Evolutionary conservation across 176 grass and related monocot genomes (phyloP), one percentile per base, ranked within the genome.

Genomic region (Poa pratensis): DNA sequence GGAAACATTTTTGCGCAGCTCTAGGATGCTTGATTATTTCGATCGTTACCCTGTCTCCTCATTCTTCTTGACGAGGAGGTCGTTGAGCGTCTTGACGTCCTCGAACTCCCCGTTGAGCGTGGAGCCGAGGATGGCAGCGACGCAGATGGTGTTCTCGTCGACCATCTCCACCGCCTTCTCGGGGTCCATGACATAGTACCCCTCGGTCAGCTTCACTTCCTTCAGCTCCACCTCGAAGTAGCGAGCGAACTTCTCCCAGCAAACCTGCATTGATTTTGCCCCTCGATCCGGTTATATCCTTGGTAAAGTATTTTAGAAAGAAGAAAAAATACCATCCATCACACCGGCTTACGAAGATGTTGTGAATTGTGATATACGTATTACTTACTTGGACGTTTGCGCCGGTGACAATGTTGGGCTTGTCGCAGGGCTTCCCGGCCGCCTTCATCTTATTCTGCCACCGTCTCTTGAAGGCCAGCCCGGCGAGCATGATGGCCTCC

Each of bases 141-240:
- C 92, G 5, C 95, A 97, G 83, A 97, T 92, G 69, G 95, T 97
- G 92, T 97, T 94, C 84, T 94, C 95, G 80, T 97, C 95, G 10
- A 97, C 95, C 86, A 97, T 22, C 19, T 97, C 84, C 4, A 97
- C 94, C 9, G 94, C 90, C 86, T 94, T 97, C 15, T 35, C n/a
- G 0, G 94, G 94, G 86, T 92, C 92, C 92, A 94, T 92, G 19
- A 94, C 92, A 22, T 91, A 97, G 86, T 94, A 97, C 15, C 81
- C 94, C 0, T 94, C 94, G 0, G 76, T 77, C 86, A 97, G 80
- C 86, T 97, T 94, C 84, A 94, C 94, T 63, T 97, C 94, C 81
- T 94, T 97, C 3, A 97, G 92, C 84, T 94, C 94, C 23, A 97
- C 94, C 86, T 97, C 94, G 77, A 97, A 97, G 90, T 94, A 97